A percentile compares a stretch with the other conserved stretches of the same genome.
phyloP scores from a whole-genome alignment of 2,329 filamentous ascomycete genomes.

The Ophiostoma pallidulum region DNA sequence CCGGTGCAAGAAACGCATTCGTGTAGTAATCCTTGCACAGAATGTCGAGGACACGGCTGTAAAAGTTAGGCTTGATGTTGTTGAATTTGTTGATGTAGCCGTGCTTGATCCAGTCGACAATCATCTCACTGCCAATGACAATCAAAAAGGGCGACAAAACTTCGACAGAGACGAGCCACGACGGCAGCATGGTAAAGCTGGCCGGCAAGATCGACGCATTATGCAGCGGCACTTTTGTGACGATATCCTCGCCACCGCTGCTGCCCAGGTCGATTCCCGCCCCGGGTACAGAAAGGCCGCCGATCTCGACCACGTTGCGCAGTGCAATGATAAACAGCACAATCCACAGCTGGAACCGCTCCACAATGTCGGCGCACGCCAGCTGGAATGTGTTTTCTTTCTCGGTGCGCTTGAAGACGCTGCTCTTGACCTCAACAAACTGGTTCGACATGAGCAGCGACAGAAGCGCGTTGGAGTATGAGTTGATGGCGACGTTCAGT shows the following conservation, averaged over 20 bases:
- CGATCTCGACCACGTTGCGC: slow-evolving; percentile 92
- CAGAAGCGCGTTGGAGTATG: slow-evolving; percentile 90
- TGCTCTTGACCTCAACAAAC: slow-evolving; percentile 97
- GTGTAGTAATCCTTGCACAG: slow-evolving; percentile 97
- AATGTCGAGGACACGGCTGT: slow-evolving; percentile 82
- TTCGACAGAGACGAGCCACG: slow-evolving; percentile 67
- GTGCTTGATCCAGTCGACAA: slow-evolving; percentile 95
- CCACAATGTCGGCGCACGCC: slow-evolving; percentile 92
- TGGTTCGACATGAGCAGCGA: slow-evolving; percentile 93
- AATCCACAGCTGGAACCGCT: slow-evolving; percentile 94
- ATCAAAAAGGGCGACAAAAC: slow-evolving; percentile 88
- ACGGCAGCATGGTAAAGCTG: slow-evolving; percentile 82
- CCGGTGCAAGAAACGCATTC: slow-evolving; percentile 83
- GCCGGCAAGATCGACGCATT: slow-evolving; percentile 72
- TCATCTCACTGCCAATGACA: slow-evolving; percentile 90
- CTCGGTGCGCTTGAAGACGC: slow-evolving; percentile 97
- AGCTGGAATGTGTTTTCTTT: slow-evolving; percentile 97
- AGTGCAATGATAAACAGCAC: slow-evolving; percentile 95
- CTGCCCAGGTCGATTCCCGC: slow-evolving; percentile 38
- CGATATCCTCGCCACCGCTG: slow-evolving; percentile 31
- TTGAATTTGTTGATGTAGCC: slow-evolving; percentile 99
- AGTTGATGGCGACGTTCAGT: slow-evolving; percentile 95
- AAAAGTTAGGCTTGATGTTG: slow-evolving; percentile 85
- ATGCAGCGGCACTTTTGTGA: slow-evolving; percentile 50
- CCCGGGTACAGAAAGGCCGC: slow-evolving; percentile 61